Base-by-base conservation (phyloP, 1,284 basidiomycete species). In the Moesziomyces antarcticus region DNA sequence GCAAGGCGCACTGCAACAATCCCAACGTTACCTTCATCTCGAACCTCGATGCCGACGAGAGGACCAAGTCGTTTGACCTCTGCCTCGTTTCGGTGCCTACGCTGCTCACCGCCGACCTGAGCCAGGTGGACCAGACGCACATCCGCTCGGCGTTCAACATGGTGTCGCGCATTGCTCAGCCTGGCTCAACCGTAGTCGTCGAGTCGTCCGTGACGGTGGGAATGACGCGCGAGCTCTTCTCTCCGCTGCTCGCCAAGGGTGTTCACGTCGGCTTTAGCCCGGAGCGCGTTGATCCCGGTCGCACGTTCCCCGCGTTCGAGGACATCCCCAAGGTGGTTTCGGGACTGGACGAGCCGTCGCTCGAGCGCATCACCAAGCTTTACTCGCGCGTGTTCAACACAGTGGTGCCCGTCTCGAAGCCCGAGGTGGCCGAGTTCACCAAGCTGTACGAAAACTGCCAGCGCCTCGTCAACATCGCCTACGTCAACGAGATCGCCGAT, bases 371-470 rank as follows among this genome's bases (percentile, higher is more conserved):
- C 40, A 54, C 50, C 22, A 49, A 65, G 21, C 57, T 65, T 11
- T 71, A 71, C 54, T 57, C 53, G 14, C 44, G 57, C 4, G 57
- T 65, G 0, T 71, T 71, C 57, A 65, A 42, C 51, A 71, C 41
- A 18, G 59, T 65, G 3, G 62, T 71, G 3, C 68, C 68, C 1
- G 62, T 65, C 3, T 53, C 49, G 2, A 65, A 65, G 43, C 61
- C 57, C 1, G 68, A 71, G 43, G 56, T 62, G 9, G 62, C 68
- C 24, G 68, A 71, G 42, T 60, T 71, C 21, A 65, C 61, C 22
- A 71, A 71, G 47, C 55, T 71, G 7, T 71, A 65, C 62, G 68
- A 71, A 35, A 71, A 65, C 56, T 71, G 68, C 30, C 62, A 65
- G 44, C 40, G 68, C 6, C 41, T 71, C 7, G 24, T 71, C 54